Percentiles rank a stretch among this genome's conserved stretches.
phyloP scores from a whole-genome alignment of 305 asterid species.

The Fraxinus paxiana region DNA sequence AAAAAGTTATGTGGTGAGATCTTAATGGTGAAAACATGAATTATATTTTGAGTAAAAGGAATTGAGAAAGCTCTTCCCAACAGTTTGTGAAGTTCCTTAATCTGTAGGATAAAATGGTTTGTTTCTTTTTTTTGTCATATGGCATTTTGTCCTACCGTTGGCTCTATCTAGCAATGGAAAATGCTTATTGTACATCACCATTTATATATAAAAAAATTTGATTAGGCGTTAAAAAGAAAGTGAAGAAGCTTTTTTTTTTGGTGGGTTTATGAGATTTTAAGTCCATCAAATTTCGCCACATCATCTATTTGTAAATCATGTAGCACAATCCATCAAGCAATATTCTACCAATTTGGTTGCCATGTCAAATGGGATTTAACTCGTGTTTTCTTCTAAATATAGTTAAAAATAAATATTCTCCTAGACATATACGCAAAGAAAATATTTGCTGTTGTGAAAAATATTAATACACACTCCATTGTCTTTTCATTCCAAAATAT shows the following conservation, averaged over 20 bases:
- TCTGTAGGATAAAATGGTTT: not conserved
- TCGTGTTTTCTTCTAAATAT: not conserved
- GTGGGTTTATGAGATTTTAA: no score
- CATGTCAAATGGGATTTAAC: not conserved
- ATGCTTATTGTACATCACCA: no score
- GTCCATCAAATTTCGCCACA: not conserved
- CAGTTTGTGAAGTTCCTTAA: not conserved
- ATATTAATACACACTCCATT: not conserved
- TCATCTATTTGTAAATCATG: not conserved
- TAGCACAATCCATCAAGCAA: not conserved
- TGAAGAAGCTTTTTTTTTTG: no score
- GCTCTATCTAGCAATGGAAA: not conserved
- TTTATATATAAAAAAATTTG: no score
- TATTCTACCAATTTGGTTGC: not conserved
- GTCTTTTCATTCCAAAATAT: not conserved
- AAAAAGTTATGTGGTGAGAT: constrained; percentile 69
- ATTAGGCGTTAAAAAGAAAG: no score
- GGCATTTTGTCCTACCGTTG: not conserved
- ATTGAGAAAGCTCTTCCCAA: not conserved
- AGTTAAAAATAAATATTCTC: not conserved
- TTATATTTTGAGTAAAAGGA: constrained; percentile 14
- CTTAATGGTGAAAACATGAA: constrained; percentile 68
- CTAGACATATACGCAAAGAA: not conserved
- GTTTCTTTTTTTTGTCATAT: not conserved
- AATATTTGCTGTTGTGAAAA: not conserved